These are phyloP conservation scores for Citrullus colocynthis DNA, from an alignment of 306 rosid species.

Conservation along the genomic window DNA sequence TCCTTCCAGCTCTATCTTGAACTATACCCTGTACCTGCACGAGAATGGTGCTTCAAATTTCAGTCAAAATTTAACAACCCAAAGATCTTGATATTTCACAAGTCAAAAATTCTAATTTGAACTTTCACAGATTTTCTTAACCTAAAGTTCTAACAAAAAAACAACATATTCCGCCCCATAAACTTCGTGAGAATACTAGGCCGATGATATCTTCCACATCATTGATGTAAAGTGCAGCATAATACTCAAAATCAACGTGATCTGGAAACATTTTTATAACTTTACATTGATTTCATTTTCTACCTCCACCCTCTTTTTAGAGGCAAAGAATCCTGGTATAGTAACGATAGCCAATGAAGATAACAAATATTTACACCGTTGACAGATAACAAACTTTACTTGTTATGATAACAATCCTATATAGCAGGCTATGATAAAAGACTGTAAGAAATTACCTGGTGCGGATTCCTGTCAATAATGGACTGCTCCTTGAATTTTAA, in stretches of 20 bases:
- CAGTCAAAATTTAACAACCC: background rate
- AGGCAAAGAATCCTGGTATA: background rate
- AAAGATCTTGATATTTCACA: background rate
- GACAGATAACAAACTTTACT: background rate
- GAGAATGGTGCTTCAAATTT: background rate
- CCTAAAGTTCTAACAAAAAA: background rate
- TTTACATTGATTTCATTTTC: background rate
- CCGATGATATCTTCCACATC: background rate
- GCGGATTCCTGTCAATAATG: conserved; percentile 95
- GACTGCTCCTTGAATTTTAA: conserved; percentile 97
- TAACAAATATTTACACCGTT: background rate
- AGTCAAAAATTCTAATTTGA: background rate
- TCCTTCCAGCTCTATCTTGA: conserved; percentile 77
- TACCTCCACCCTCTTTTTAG: background rate
- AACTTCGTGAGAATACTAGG: background rate
- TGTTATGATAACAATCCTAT: background rate
- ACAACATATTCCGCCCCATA: background rate
- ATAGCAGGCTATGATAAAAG: background rate
- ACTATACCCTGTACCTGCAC: conserved; percentile 75
- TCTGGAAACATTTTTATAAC: background rate
- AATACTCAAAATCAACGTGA: background rate
- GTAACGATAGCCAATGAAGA: background rate
- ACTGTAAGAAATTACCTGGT: conserved; percentile 46
- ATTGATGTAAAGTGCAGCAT: background rate
- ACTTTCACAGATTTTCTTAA: background rate